Base-by-base conservation (phyloP, 139 green algal species). In the Closterium sp. region DNA sequence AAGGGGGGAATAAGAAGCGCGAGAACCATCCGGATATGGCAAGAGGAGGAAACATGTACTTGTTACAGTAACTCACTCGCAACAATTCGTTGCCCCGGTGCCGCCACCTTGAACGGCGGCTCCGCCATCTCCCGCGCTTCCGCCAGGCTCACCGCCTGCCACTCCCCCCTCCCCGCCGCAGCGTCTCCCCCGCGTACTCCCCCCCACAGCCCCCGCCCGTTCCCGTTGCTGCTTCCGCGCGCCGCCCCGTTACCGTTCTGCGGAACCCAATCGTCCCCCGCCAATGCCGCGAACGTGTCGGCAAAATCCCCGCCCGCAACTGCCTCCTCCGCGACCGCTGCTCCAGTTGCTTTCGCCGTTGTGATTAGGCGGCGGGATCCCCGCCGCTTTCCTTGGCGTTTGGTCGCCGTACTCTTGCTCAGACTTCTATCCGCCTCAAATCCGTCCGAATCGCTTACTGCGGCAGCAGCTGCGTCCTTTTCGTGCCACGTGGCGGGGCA, bases 41-140 rank as follows among this genome's bases (percentile, higher is more conserved):
- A n/a, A n/a, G n/a, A n/a, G n/a, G n/a, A n/a, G n/a, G n/a, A n/a
- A n/a, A n/a, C n/a, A n/a, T n/a, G n/a, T n/a, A n/a, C n/a, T n/a
- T n/a, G n/a, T n/a, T n/a, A n/a, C n/a, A n/a, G n/a, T n/a, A 21
- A 32, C 85, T 31, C 85, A 88, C 85, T 88, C 30, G 85, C 85
- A 17, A 88, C 85, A 22, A 88, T 32, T 4, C 85, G 29, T 2
- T 88, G 85, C 7, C 85, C 85, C 29, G 85, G 85, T 24, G 85
- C 85, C 29, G 29, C 29, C 85, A 88, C 85, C 29, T 24, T 31
- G 13, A 88, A 32, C 85, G 85, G 85, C 85, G 85, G 85, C 85
- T 32, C 29, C 85, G 85, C 62, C 62, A 79, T 79, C 62, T 79
- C 62, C 62, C 62, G 62, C 62, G 62, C 62, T 79, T 79, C 62